Evolutionary conservation across 176 grass and related monocot genomes (phyloP).

Genomic region (Musa beccarii): DNA sequence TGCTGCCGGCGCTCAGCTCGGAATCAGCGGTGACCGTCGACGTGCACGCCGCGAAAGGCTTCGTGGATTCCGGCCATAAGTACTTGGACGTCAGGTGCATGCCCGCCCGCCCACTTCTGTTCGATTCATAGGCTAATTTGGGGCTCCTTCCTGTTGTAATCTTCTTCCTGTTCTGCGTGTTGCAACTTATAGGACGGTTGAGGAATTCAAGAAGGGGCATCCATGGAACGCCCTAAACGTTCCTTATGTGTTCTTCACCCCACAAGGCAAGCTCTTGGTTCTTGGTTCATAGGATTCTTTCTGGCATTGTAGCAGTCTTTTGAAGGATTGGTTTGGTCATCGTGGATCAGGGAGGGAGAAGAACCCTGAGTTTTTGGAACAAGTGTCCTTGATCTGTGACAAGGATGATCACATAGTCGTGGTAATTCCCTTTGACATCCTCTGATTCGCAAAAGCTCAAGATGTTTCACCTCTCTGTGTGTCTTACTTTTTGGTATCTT

Average conservation of each 20-base stretch:
- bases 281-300: background rate
- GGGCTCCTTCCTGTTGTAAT: too few species aligned
- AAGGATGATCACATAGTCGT: constrained; percentile 52
- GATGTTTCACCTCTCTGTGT: background rate
- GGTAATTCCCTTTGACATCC: constrained; percentile 23
- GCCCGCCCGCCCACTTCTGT: background rate
- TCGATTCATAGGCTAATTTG: background rate
- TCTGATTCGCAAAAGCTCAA: background rate
- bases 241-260: constrained; percentile 56
- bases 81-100: constrained; percentile 62
- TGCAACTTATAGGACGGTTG: constrained; percentile 34
- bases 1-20: background rate
- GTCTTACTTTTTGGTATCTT: background rate
- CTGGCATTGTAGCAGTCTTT: background rate
- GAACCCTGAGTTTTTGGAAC: constrained; percentile 49
- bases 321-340: background rate
- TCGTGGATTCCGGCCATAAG: constrained; percentile 34
- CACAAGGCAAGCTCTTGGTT: constrained; percentile 32
- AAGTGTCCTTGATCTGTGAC: constrained; percentile 37
- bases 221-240: constrained; percentile 38
- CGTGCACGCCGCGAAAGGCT: constrained; percentile 28
- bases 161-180: too few species aligned
- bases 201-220: constrained; percentile 59
- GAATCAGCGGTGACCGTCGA: constrained; percentile 26
- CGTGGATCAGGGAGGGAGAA: constrained; percentile 47